phyloP scores from a whole-genome alignment of 2,329 filamentous ascomycete species.

The Talaromyces amestolkiae region DNA sequence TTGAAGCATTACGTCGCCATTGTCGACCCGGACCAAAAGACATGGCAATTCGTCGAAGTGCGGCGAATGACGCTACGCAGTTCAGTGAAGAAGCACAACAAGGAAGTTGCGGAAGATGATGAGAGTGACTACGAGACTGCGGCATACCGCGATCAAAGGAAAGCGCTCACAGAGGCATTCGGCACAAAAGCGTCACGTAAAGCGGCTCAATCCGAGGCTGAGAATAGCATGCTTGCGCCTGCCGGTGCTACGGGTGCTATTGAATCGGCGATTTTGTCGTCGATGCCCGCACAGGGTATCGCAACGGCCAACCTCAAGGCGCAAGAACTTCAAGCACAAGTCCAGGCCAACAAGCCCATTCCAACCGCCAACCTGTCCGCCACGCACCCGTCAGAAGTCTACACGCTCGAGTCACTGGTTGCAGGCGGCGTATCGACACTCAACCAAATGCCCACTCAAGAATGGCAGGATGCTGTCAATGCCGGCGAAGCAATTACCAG shows the following conservation, averaged over 20 bases:
- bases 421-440: constrained; percentile 43
- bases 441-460: constrained; percentile 42
- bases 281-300: constrained; percentile 38
- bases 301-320: constrained; percentile 33
- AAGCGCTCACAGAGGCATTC: constrained; percentile 49
- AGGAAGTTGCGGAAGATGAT: constrained; percentile 26
- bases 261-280: constrained; percentile 44
- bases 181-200: constrained; percentile 52
- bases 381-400: constrained; percentile 46
- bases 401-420: constrained; percentile 43
- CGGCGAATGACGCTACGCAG: constrained; percentile 57
- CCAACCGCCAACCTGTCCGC: constrained; percentile 44
- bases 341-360: constrained; percentile 48
- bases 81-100: constrained; percentile 36
- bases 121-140: constrained; percentile 27
- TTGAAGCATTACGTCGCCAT: constrained; percentile 62
- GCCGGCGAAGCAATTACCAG: constrained; percentile 37
- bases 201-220: constrained; percentile 46
- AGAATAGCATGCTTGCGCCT: constrained; percentile 48
- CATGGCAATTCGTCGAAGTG: constrained; percentile 54
- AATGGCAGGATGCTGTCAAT: constrained; percentile 43
- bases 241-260: constrained; percentile 36
- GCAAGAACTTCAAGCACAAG: constrained; percentile 37
- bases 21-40: constrained; percentile 54
- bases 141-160: constrained; percentile 38